Base-by-base conservation (phyloP, 805 yeast genomes). In the Metschnikowia picachoensis region DNA sequence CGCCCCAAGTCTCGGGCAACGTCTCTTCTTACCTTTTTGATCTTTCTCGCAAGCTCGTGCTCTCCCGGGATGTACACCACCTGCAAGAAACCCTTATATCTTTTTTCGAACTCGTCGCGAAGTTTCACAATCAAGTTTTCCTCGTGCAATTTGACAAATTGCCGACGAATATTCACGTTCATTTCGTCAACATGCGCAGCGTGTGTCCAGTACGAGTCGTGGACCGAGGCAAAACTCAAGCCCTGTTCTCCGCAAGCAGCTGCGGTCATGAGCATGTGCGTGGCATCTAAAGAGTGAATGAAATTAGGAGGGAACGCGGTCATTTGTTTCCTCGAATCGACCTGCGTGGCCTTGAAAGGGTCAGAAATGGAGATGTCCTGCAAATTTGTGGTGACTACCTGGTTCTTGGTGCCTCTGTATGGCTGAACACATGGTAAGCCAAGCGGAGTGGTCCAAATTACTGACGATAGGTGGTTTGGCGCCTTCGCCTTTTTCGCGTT, bases 401-500 rank as follows among this genome's bases (percentile, higher is more conserved):
- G 82, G 51, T 77, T 79, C 55, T 78, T 79, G 37, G 75, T 68
- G 28, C 82, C 77, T 56, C 99, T 78, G 62, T 94, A 94, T 1
- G 99, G 99, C 65, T 94, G 99, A 15, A 94, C 99, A 61, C 95
- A 90, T 2, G 98, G 97, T 50, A 94, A 72, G 3, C 97, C 96
- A 34, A 92, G 67, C 1, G 99, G 98, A 0, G 98, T 85, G 0
- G 99, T 94, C 99, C 99, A 94, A 56, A 94, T 89, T 8, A 94
- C 97, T 4, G 95, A 80, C 1, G 96, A 81, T 77, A 88, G 79
- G 58, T 80, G 84, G 47, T 78, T 82, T 4, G 85, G 84, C 43
- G 75, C 78, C 27, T 69, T 69, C 25, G 70, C 64, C 48, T 72
- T 64, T 15, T 50, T 50, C 13, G 60, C 59, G 17, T 39, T 39